Evolutionary conservation across 164 flowering plant genomes (phyloP).

Genomic region (Dillenia turbinata): DNA sequence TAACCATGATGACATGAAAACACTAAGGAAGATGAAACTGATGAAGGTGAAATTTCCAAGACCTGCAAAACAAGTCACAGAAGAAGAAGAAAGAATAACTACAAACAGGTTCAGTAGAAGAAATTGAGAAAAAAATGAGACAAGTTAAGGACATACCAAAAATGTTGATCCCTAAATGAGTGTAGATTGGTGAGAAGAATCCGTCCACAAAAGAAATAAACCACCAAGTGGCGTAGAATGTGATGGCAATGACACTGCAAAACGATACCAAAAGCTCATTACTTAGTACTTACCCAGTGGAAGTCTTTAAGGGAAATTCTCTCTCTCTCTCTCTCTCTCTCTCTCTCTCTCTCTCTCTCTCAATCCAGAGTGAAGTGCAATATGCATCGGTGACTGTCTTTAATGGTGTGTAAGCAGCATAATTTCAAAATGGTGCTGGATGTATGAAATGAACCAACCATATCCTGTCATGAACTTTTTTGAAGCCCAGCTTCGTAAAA

Average conservation of each 20-base stretch:
- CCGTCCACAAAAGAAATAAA: conserved; percentile 79
- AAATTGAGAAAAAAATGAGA: background rate
- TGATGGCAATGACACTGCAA: conserved; percentile 84
- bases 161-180: conserved; percentile 51
- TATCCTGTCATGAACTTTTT: conserved; percentile 74
- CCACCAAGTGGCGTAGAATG: conserved; percentile 78
- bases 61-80: conserved; percentile 20
- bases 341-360: background rate
- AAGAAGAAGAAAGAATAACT: background rate
- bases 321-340: too few species aligned
- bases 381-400: too few species aligned
- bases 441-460: conserved; percentile 31
- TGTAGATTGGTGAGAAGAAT: conserved; percentile 70
- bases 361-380: too few species aligned
- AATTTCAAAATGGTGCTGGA: too few species aligned
- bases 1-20: conserved; percentile 57
- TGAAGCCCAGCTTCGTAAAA: conserved; percentile 54
- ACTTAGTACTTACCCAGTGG: background rate
- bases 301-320: background rate
- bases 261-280: background rate
- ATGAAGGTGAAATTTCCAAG: conserved; percentile 51
- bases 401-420: too few species aligned
- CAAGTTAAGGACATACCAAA: conserved; percentile 46
- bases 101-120: background rate
- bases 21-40: conserved; percentile 48